phyloP scores from a whole-genome alignment of 2,329 filamentous ascomycete genomes.

The Nemania sp. region DNA sequence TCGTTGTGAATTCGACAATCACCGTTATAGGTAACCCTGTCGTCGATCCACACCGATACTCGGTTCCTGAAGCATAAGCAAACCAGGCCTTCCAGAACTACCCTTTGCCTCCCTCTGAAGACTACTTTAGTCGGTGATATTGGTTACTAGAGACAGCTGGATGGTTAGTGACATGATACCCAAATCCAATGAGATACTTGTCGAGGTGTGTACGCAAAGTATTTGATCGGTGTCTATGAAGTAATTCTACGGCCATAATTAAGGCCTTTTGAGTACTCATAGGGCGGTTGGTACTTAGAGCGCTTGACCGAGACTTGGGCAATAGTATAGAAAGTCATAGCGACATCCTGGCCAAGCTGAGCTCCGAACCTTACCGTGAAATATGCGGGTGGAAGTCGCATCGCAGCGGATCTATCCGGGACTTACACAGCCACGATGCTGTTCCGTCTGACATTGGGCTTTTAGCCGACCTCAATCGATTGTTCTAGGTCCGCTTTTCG shows the following conservation, averaged over 20 bases:
- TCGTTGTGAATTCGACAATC: slow-evolving; percentile 1
- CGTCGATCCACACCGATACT: slow-evolving; percentile 17
- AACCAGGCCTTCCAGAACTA: too few species aligned
- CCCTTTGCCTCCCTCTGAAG: not conserved
- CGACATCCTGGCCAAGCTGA: slow-evolving; percentile 11
- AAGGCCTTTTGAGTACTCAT: not conserved
- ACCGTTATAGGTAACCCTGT: slow-evolving; percentile 9
- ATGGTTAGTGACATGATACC: too few species aligned
- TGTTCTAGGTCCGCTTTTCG: slow-evolving; percentile 8
- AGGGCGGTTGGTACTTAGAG: not conserved
- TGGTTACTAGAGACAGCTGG: too few species aligned
- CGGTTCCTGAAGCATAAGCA: slow-evolving; percentile 15
- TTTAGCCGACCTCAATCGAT: slow-evolving; percentile 5
- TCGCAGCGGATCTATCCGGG: slow-evolving; percentile 26
- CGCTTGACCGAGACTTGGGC: not conserved
- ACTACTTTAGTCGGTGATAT: not conserved
- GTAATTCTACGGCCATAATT: too few species aligned
- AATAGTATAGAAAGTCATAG: slow-evolving; percentile 4
- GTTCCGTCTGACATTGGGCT: slow-evolving; percentile 1
- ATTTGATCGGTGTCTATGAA: too few species aligned
- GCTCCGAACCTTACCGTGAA: slow-evolving; percentile 13
- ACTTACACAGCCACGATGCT: slow-evolving; percentile 19
- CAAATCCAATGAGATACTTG: too few species aligned
- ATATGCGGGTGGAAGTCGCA: slow-evolving; percentile 15
- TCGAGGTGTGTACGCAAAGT: not conserved